A percentile compares a stretch with the other conserved stretches of the same genome.
Evolutionary conservation across 345 rosid species (phyloP).

Genomic region (Syzygium oleosum): DNA sequence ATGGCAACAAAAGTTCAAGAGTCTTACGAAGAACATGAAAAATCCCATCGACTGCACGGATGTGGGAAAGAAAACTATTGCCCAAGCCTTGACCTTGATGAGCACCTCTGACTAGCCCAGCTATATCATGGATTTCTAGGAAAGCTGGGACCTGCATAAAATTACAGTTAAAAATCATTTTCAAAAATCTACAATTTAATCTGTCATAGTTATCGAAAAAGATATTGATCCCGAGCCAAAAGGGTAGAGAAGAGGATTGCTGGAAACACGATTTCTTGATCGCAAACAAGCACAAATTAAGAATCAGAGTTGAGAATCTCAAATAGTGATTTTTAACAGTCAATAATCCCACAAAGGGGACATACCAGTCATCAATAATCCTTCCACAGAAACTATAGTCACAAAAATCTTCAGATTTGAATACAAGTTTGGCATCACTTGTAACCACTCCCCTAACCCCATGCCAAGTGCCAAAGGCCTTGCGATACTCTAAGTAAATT

Average conservation of each 20-base stretch:
- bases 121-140: slow-evolving; percentile 95
- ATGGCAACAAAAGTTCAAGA: not conserved
- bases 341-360: not conserved
- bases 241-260: not conserved
- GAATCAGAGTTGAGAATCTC: not conserved
- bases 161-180: not conserved
- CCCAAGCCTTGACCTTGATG: slow-evolving; percentile 98
- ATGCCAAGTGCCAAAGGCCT: not conserved
- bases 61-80: slow-evolving; percentile 90
- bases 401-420: not conserved
- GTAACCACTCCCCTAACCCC: not conserved
- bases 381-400: not conserved
- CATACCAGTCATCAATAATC: not conserved
- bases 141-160: slow-evolving; percentile 69
- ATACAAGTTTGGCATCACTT: not conserved
- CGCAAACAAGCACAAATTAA: not conserved
- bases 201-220: not conserved
- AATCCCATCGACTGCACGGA: slow-evolving; percentile 98
- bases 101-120: slow-evolving; percentile 95
- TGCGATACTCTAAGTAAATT: not conserved
- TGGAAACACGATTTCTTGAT: not conserved
- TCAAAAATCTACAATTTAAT: not conserved
- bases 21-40: slow-evolving; percentile 90
- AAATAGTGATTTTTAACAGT: not conserved
- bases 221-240: not conserved